These are phyloP conservation scores for Sanghuangporus sanghuang DNA, from an alignment of 1,284 basidiomycete genomes.

Conservation along the genomic window DNA sequence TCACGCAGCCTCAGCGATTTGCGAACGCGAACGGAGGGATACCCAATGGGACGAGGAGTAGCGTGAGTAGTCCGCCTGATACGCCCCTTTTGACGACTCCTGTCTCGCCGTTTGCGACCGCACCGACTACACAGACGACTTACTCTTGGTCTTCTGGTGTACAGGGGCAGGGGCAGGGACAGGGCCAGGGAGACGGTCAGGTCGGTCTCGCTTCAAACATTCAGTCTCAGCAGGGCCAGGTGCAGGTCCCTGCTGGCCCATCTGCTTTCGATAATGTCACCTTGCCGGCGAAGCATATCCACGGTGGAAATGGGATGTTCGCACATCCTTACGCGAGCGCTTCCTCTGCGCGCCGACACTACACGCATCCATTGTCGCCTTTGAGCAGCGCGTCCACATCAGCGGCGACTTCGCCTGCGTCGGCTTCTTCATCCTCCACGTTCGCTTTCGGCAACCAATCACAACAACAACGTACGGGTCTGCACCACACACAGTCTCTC, in stretches of 20 bases:
- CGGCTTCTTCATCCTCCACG: neutral
- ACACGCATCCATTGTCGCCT: neutral
- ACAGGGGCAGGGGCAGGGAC: neutral
- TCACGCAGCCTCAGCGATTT: conserved; percentile 1
- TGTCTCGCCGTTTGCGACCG: conserved; percentile 6
- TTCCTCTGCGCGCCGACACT: neutral
- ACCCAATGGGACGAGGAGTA: conserved; percentile 1
- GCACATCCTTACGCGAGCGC: conserved; percentile 1
- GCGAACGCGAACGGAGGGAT: neutral
- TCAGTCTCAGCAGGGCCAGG: neutral
- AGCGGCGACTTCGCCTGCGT: neutral
- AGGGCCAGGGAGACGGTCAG: too few species aligned
- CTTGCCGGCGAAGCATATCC: conserved; percentile 2
- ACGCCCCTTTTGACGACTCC: conserved; percentile 17
- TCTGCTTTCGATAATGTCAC: conserved; percentile 11
- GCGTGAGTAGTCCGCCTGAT: conserved; percentile 14
- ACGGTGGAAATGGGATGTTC: neutral
- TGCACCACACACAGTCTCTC: neutral
- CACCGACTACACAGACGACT: neutral
- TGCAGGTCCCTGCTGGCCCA: conserved; percentile 4
- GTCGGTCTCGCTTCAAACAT: neutral
- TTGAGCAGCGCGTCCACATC: neutral
- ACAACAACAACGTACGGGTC: neutral
- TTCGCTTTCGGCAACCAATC: neutral
- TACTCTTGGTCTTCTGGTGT: neutral